These are phyloP conservation scores for Psidium guajava DNA, from an alignment of 345 rosid genomes.

Conservation along the genomic window DNA sequence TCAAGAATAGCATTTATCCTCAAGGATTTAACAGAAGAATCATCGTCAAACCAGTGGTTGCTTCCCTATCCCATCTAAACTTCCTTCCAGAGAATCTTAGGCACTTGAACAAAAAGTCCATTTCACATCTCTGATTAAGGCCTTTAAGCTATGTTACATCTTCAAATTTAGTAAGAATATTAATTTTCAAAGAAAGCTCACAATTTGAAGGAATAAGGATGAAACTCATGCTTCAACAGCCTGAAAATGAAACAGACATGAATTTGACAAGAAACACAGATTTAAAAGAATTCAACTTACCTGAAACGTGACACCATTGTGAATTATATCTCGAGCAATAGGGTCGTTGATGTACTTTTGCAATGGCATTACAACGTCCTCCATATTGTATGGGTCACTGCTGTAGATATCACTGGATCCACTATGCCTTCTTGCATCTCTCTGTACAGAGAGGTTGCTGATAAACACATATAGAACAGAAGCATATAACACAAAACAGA, in stretches of 20 bases:
- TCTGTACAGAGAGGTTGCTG: constrained; percentile 27
- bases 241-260: background rate
- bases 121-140: background rate
- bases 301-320: constrained; percentile 95
- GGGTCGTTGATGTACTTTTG: constrained; percentile 59
- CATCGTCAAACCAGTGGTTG: background rate
- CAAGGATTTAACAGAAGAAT: background rate
- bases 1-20: background rate
- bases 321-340: constrained; percentile 68
- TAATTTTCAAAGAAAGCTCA: background rate
- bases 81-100: background rate
- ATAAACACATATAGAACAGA: background rate
- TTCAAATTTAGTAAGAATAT: background rate
- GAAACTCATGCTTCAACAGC: background rate
- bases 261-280: background rate
- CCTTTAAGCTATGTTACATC: background rate
- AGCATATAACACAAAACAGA: background rate
- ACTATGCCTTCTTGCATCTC: constrained; percentile 51
- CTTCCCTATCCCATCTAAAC: background rate
- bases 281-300: constrained; percentile 16
- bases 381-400: constrained; percentile 61
- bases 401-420: constrained; percentile 27
- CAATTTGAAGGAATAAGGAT: background rate
- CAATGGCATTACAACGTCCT: constrained; percentile 78
- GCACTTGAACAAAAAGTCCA: background rate